These are phyloP conservation scores for Diaporthe ampelina DNA, from an alignment of 2,329 filamentous ascomycete genomes.

Conservation along the genomic window DNA sequence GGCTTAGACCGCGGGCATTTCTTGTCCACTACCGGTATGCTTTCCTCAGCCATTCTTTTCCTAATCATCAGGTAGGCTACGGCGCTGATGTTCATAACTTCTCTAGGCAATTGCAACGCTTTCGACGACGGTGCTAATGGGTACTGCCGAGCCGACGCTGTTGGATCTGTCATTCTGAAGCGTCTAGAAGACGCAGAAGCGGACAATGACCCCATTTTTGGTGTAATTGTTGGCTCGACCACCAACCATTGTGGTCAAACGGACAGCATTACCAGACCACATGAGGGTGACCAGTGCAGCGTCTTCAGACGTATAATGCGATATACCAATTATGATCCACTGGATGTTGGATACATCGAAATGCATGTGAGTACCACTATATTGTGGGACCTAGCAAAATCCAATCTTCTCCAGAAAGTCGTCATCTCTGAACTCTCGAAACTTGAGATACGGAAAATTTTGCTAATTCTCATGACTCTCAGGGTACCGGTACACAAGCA, in stretches of 20 bases:
- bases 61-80: not conserved
- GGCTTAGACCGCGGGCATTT: constrained; percentile 74
- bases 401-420: no score
- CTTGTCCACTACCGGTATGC: constrained; percentile 57
- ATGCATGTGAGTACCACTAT: constrained; percentile 79
- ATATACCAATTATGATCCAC: constrained; percentile 79
- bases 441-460: not conserved
- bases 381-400: not conserved
- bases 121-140: constrained; percentile 57
- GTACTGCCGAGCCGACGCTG: constrained; percentile 66
- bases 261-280: constrained; percentile 73
- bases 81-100: constrained; percentile 44
- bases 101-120: constrained; percentile 50
- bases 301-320: constrained; percentile 79
- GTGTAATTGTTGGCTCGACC: constrained; percentile 57
- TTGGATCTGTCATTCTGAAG: constrained; percentile 62
- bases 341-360: constrained; percentile 85
- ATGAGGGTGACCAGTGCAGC: constrained; percentile 78
- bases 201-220: constrained; percentile 59
- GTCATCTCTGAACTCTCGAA: no score
- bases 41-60: no score
- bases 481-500: constrained; percentile 75
- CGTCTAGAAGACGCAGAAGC: constrained; percentile 58
- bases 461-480: not conserved
- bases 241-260: constrained; percentile 75